Base-by-base conservation (phyloP, 192 early-diverging fungal genomes). In the Linnemannia zychae region DNA sequence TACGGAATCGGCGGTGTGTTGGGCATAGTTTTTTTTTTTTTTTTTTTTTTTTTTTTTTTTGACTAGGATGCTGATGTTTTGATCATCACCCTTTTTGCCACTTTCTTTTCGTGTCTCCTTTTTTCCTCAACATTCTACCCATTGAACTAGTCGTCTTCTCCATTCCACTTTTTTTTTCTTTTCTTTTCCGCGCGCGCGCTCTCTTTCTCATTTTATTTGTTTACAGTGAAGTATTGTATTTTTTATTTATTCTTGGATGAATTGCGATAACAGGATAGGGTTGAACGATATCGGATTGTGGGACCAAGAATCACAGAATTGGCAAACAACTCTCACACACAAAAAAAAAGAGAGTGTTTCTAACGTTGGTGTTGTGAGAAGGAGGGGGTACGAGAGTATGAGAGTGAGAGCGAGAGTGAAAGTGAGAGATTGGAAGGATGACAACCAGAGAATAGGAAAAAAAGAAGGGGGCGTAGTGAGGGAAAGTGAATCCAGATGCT, bases 251-350 rank as follows among this genome's bases (percentile, higher is more conserved):
- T 44, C 16, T 49, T 49, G 36, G 71, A 72, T 46, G 28, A 31
- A 31, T 31, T 46, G 46, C 16, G 40, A 44, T 40, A 31, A 33
- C 38, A 49, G 49, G 31, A 33, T 40, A 15, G 31, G 72, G 72
- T 74, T 37, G 72, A 48, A 74, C 52, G 36, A 74, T 53, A 48
- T 63, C 12, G 24, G 57, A 63, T 31, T 33, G 28, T 63, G 57
- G 57, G 57, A 63, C 57, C 22, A 28, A 63, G 15, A 31, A 31
- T 63, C 28, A 12, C 3, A 63, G 6, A 52, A 52, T 44, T n/a
- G n/a, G 40, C 40, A 44, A 6, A 44, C 40, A 44, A 44, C 40
- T 6, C 40, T 44, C 40, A 44, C 40, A 44, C 40, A 53, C 52
- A 53, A 53, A 53, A 22, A 24, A 53, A 53, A 12, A 2, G 7